A percentile compares a stretch with the other conserved stretches of the same genome.
Evolutionary conservation across 306 rosid species (phyloP).

Genomic region (Dryas octopetala): DNA sequence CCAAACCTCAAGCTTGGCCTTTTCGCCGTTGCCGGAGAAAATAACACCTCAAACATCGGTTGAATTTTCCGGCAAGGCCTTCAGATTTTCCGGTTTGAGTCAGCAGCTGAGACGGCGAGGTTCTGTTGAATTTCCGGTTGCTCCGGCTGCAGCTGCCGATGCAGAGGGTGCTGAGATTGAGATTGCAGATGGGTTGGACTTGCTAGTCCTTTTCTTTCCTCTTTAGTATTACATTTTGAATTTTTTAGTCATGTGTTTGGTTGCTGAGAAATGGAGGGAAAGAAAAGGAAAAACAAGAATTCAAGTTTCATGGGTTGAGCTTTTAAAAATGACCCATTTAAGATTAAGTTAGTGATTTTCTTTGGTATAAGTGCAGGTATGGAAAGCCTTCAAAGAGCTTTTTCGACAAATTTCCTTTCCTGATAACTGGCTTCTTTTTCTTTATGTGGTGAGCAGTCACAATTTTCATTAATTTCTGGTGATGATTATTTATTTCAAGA

Average conservation of each 20-base stretch:
- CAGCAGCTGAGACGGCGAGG: conserved; percentile 38
- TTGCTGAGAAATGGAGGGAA: conserved; percentile 15
- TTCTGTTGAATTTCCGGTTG: conserved; percentile 31
- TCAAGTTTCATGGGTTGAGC: background rate
- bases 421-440: conserved; percentile 87
- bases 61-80: conserved; percentile 25
- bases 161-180: conserved; percentile 44
- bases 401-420: conserved; percentile 57
- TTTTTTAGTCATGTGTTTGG: conserved; percentile 3
- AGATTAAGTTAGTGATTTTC: background rate
- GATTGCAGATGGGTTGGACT: conserved; percentile 45
- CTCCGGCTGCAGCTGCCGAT: conserved; percentile 53
- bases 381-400: conserved; percentile 44
- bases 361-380: conserved; percentile 29
- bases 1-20: conserved; percentile 37
- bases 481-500: background rate
- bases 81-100: conserved; percentile 33
- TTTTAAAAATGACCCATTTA: background rate
- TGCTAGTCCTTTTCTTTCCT: background rate
- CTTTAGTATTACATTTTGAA: background rate
- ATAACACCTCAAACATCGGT: conserved; percentile 11
- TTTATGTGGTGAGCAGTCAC: conserved; percentile 67
- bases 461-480: background rate
- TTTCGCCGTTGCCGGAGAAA: conserved; percentile 44
- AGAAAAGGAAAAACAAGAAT: background rate